Base-by-base conservation (phyloP, 1,284 basidiomycete species). In the Termitomyces sp. region DNA sequence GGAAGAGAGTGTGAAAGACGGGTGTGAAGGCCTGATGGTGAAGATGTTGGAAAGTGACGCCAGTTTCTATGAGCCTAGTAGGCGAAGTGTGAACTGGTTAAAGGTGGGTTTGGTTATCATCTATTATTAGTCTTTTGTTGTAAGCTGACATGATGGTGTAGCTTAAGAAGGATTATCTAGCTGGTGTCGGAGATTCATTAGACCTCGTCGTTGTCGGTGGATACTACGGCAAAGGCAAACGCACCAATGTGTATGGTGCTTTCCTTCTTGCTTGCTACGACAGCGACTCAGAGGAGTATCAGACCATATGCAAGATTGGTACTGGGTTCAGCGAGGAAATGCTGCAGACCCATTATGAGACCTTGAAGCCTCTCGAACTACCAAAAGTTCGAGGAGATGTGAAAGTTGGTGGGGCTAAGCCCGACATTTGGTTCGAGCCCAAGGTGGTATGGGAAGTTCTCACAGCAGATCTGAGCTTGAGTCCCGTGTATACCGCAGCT, bases 21-120 rank as follows among this genome's bases (percentile, higher is more conserved):
- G 96, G 1, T 99, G 97, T 70, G 97, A 99, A 70, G 97, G 97
- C 2, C 79, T 99, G 48, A 98, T 99, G 97, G 94, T 99, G 58
- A 99, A 99, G 74, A 97, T 98, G 93, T 77, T 99, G 12, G 90
- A 94, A 39, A 91, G 86, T 24, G 85, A 92, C 38, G 88, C 88
- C 13, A 94, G 95, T 66, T 92, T 84, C 62, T 99, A 99, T 69
- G 94, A 98, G 70, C 97, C 97, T 2, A 95, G 92, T 68, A 78
- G 94, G 53, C 79, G 97, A 41, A 94, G 89, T 71, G 91, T 98
- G 60, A 98, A 99, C 68, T 99, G 97, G 97, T 77, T 99, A 12
- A 99, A 99, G 84, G 94, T 92, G 61, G 57, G 71, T 56, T 28
- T 10, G 34, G 4, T 31, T 19, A 4, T 47, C 34, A 19, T 33